A percentile compares a stretch with the other conserved stretches of the same genome.
Evolutionary conservation across 768 basidiomycete genomes (phyloP).

Genomic region (Rossbeevera mucosa): DNA sequence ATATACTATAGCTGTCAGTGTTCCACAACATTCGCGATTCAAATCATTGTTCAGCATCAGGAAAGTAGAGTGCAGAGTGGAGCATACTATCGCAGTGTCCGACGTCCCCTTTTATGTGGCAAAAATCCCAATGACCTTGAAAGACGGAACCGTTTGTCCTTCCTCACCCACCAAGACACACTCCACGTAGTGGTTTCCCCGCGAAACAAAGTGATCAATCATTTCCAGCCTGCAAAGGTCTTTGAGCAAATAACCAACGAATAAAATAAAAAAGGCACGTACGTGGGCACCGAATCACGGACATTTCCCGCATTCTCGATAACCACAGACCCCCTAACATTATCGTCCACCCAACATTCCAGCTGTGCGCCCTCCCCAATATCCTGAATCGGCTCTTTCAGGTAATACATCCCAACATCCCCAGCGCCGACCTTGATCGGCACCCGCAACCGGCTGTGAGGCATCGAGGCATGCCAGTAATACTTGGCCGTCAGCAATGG

Average conservation of each 20-base stretch:
- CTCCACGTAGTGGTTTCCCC: slow-evolving; percentile 91
- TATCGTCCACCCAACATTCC: slow-evolving; percentile 98
- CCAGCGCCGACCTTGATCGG: slow-evolving; percentile 83
- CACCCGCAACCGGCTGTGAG: slow-evolving; percentile 76
- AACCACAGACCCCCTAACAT: slow-evolving; percentile 68
- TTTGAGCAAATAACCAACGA: not conserved
- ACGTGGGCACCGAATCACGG: slow-evolving; percentile 61
- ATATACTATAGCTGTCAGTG: not conserved
- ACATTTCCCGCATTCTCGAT: slow-evolving; percentile 75
- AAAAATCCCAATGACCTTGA: slow-evolving; percentile 92
- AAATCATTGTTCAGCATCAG: not conserved
- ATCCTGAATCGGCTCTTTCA: slow-evolving; percentile 61
- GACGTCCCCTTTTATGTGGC: slow-evolving; percentile 45
- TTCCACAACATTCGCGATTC: not conserved
- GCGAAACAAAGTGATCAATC: slow-evolving; percentile 82
- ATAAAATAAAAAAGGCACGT: slow-evolving; percentile 31
- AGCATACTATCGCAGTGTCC: not conserved
- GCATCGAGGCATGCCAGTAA: slow-evolving; percentile 90
- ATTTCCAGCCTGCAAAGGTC: slow-evolving; percentile 56
- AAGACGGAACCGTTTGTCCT: slow-evolving; percentile 69
- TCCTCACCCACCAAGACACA: slow-evolving; percentile 87
- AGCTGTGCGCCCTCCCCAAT: slow-evolving; percentile 65
- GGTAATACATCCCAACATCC: slow-evolving; percentile 88
- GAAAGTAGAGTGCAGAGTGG: not conserved
- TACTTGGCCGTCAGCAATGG: slow-evolving; percentile 61